phyloP scores from a whole-genome alignment of 805 yeast genomes.

The Wickerhamiella qilinensis region DNA sequence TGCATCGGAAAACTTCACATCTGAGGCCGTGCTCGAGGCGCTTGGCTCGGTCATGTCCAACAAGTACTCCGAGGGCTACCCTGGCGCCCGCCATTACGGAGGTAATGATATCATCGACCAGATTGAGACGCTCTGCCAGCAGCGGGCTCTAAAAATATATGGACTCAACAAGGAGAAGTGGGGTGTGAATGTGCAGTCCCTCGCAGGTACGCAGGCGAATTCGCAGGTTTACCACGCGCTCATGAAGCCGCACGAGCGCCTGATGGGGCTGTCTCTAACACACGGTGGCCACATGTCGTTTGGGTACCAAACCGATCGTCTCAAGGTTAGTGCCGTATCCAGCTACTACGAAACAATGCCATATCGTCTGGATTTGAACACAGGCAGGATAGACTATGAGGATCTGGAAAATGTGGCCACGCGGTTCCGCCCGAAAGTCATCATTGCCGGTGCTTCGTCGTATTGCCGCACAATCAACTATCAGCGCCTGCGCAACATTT shows the following conservation, averaged over 20 bases:
- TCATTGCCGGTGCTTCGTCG: slow-evolving; percentile 97
- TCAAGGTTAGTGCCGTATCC: slow-evolving; percentile 88
- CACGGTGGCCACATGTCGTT: slow-evolving; percentile 98
- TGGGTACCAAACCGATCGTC: slow-evolving; percentile 89
- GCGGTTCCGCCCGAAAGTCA: slow-evolving; percentile 84
- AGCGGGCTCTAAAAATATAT: slow-evolving; percentile 85
- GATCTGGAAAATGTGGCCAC: slow-evolving; percentile 79
- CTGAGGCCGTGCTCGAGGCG: slow-evolving; percentile 87
- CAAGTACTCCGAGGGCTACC: slow-evolving; percentile 98
- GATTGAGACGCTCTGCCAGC: slow-evolving; percentile 81
- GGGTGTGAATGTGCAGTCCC: slow-evolving; percentile 96
- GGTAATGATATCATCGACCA: slow-evolving; percentile 94
- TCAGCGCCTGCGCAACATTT: slow-evolving; percentile 86
- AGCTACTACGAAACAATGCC: slow-evolving; percentile 98
- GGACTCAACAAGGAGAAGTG: slow-evolving; percentile 61
- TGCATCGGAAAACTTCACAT: slow-evolving; percentile 94
- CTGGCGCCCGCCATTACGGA: slow-evolving; percentile 97
- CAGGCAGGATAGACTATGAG: slow-evolving; percentile 93
- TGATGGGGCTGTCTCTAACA: slow-evolving; percentile 95
- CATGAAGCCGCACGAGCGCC: slow-evolving; percentile 86
- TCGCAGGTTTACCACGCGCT: slow-evolving; percentile 90
- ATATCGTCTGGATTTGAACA: slow-evolving; percentile 76
- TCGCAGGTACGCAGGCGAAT: slow-evolving; percentile 96
- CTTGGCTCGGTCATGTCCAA: slow-evolving; percentile 94
- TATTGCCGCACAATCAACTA: slow-evolving; percentile 93